Evolutionary conservation across 2,329 filamentous ascomycete species (phyloP).

Genomic region (Talaromyces amestolkiae): DNA sequence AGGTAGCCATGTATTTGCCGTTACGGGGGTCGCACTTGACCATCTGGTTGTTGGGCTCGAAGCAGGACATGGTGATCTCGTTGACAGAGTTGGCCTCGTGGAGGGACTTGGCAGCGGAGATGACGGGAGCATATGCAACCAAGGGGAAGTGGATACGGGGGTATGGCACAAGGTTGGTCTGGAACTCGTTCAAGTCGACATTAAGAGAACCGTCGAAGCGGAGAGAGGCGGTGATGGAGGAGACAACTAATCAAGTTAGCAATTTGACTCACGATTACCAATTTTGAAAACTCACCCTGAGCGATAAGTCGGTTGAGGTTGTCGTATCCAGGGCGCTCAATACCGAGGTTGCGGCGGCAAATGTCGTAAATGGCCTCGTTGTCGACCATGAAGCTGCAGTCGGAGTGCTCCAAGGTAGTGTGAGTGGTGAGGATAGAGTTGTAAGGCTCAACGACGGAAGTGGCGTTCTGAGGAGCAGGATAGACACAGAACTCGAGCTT

Average conservation of each 20-base stretch:
- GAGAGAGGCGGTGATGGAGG: conserved; percentile 95
- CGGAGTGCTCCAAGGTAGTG: conserved; percentile 98
- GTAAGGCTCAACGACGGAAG: conserved; percentile 98
- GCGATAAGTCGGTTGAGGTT: conserved; percentile 98
- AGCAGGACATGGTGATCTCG: conserved; percentile 98
- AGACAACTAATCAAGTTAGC: conserved; percentile 67
- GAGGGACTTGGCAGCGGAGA: conserved; percentile 90
- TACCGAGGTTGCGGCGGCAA: conserved; percentile 94
- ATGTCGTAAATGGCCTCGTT: conserved; percentile 99
- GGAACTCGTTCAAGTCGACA: conserved; percentile 99
- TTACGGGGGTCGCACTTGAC: conserved; percentile 98
- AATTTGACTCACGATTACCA: background rate
- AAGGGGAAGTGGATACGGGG: conserved; percentile 99
- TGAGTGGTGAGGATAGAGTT: conserved; percentile 99
- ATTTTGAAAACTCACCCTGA: conserved; percentile 51
- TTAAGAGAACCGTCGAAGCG: conserved; percentile 98
- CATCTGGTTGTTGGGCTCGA: conserved; percentile 99
- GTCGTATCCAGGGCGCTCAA: conserved; percentile 97
- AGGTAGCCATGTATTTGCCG: conserved; percentile 99
- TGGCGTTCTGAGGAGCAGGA: conserved; percentile 93
- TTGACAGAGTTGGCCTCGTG: conserved; percentile 98
- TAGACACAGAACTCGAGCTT: conserved; percentile 99
- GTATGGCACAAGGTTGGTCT: conserved; percentile 99
- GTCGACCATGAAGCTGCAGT: conserved; percentile 99
- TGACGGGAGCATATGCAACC: conserved; percentile 90